Percentiles rank a stretch among this genome's conserved stretches.
Conservation (phyloP, 768 basidiomycete genomes). For the Gymnopilus dilepis region DNA sequence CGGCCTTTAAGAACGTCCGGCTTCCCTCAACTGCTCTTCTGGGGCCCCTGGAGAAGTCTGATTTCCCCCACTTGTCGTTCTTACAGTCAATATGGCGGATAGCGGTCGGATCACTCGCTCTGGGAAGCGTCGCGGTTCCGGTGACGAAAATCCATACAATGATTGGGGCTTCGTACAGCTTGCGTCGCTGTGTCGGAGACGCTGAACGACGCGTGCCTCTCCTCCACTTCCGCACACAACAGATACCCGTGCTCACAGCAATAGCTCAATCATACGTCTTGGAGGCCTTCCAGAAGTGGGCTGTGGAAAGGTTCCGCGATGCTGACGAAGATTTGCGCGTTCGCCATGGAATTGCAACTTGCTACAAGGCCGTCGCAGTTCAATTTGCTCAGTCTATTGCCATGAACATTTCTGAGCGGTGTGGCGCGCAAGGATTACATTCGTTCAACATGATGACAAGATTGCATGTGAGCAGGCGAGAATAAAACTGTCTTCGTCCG, state of each 20-base stretch:
- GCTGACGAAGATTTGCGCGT: background rate
- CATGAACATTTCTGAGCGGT: slow-evolving; percentile 37
- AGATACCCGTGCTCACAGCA: slow-evolving; percentile 41
- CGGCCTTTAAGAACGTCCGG: slow-evolving; percentile 40
- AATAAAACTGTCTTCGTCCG: background rate
- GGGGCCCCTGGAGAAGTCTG: slow-evolving; percentile 22
- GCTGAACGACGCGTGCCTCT: slow-evolving; percentile 31
- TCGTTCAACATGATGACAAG: slow-evolving; percentile 38
- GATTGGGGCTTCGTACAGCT: slow-evolving; percentile 11
- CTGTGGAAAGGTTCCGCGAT: slow-evolving; percentile 28
- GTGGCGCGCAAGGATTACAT: slow-evolving; percentile 50
- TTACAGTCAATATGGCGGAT: slow-evolving; percentile 16
- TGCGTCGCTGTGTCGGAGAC: slow-evolving; percentile 6
- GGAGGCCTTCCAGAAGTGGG: slow-evolving; percentile 32
- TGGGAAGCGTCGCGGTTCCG: slow-evolving; percentile 11
- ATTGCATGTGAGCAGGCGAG: slow-evolving; percentile 36
- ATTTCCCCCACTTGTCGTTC: slow-evolving; percentile 25
- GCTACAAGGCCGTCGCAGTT: slow-evolving; percentile 23
- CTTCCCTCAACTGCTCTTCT: slow-evolving; percentile 38
- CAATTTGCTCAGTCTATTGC: slow-evolving; percentile 22
- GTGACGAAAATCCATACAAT: background rate
- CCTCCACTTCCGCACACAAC: slow-evolving; percentile 46
- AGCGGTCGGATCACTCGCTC: slow-evolving; percentile 8
- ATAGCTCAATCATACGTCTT: slow-evolving; percentile 41
- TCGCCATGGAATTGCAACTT: slow-evolving; percentile 6